Evolutionary conservation across 371 early-diverging fungal genomes (phyloP), one percentile per base, ranked within the genome.

Genomic region (Mucor racemosus): DNA sequence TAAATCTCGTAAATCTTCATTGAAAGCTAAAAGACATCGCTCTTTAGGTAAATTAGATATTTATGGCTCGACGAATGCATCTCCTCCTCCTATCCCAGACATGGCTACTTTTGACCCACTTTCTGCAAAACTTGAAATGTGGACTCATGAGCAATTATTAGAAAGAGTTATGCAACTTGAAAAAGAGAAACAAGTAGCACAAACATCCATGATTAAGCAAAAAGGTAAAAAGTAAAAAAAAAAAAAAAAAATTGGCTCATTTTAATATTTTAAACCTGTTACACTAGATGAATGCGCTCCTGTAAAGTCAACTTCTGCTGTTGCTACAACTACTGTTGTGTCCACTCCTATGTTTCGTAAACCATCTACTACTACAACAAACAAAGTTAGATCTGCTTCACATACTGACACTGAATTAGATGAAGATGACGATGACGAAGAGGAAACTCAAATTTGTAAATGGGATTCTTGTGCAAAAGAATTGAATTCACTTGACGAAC

Each of bases 381-480:
- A 57, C 59, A 65, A 70, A 60, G 38, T 38, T 60, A 64, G 64
- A 60, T 68, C 69, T n/a, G 40, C 64, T 38, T 64, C 69, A 44
- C 64, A 63, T 9, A 60, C 62, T 14, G 62, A 69, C 39, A 69
- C 65, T 19, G 65, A 60, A 5, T n/a, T 61, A 13, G 71, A 73
- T 5, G 71, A 68, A 21, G 74, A 68, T 9, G 66, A 72, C 6
- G 71, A 71, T 36, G 72, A 72, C n/a, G 67, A 76, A 31, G 64
- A 67, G n/a, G 68, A 66, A n/a, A 33, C 60, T 31, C 72, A 66
- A 13, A 69, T 68, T 61, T 90, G 90, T 73, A 68, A 76, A 73
- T 90, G 90, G 90, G 73, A 75, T 33, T 74, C 75, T 41, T 90
- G 90, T 58, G 61, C 68, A 46, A 61, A 72, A 4, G 71, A 81